Evolutionary conservation across 306 rosid genomes (phyloP), one percentile per base, ranked within the genome.

Genomic region (Dryas alaskensis): DNA sequence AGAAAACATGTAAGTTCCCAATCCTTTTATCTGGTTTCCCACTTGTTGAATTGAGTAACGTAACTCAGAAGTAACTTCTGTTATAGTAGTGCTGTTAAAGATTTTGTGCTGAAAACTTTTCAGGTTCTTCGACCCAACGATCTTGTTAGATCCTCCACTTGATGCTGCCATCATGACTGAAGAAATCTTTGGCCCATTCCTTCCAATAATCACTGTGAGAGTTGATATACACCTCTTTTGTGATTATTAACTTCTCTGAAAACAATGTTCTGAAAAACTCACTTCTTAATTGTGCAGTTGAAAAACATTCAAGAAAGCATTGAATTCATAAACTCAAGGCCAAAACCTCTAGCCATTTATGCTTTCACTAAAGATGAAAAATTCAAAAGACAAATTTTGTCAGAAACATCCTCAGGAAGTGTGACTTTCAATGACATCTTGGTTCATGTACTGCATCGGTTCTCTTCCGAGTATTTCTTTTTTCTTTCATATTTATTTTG

Each of bases 141-240:
- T 92, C 79, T 83, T 94, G 79, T 72, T 94, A 52, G 83, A 94
- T 83, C 98, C 98, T 77, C 98, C 98, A 8, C 81, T 89, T 50
- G 84, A 88, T 8, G 76, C 95, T 31, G 81, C 67, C 65, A 79
- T 94, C 73, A 89, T 91, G 96, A 82, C 72, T 10, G 98, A 92
- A 83, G 98, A 94, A 81, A 92, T 94, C 16, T 94, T 94, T 67
- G 98, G 98, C 1, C 97, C 97, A 1, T 27, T 94, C 67, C 93
- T 94, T 67, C 98, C 98, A 9, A 78, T 94, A 58, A 91, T 94
- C 87, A 91, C 95, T 12, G 98, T 94, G 81, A 91, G 90, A 76
- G 77, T 48, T 58, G 53, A 37, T 44, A 69, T 31, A 39, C 64
- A 14, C 17, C 22, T 44, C 50, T 58, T 64, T 14, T 57, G 37